Percentiles rank a stretch among this genome's conserved stretches.
Conservation (phyloP, 306 rosid species). For the Pyrus bretschneideri region DNA sequence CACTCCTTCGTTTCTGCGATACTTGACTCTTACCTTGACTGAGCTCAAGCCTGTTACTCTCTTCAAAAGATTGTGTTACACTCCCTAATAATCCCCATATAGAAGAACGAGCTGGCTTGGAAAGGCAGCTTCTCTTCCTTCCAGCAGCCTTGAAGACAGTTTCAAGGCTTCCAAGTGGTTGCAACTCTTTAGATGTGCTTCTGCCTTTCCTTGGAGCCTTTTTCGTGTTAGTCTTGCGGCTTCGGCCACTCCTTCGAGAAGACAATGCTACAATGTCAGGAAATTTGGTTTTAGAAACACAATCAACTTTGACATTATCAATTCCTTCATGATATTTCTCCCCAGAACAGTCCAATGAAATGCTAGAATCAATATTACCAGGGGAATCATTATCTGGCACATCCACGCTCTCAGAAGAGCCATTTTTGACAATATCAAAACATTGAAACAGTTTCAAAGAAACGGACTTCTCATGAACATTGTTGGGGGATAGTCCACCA, state of each 20-base stretch:
- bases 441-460: slow-evolving; percentile 39
- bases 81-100: slow-evolving; percentile 71
- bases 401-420: slow-evolving; percentile 29
- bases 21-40: slow-evolving; percentile 40
- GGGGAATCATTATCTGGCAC: slow-evolving; percentile 24
- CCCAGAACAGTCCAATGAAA: slow-evolving; percentile 21
- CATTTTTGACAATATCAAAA: slow-evolving; percentile 22
- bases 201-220: slow-evolving; percentile 54
- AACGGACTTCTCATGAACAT: slow-evolving; percentile 21
- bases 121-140: slow-evolving; percentile 75
- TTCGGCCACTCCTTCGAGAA: slow-evolving; percentile 45
- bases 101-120: slow-evolving; percentile 73
- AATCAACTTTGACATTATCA: slow-evolving; percentile 34
- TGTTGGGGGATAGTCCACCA: slow-evolving; percentile 18
- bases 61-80: slow-evolving; percentile 47
- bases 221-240: slow-evolving; percentile 49
- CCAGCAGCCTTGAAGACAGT: slow-evolving; percentile 40
- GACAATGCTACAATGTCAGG: slow-evolving; percentile 32
- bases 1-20: slow-evolving; percentile 40
- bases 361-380: slow-evolving; percentile 34
- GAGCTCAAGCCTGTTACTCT: slow-evolving; percentile 36
- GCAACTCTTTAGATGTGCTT: slow-evolving; percentile 33
- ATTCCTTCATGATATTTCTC: slow-evolving; percentile 39
- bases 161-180: slow-evolving; percentile 25
- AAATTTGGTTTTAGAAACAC: slow-evolving; percentile 31